Evolutionary conservation across 805 yeast species (phyloP).

Genomic region (Myxozyma melibiosi): DNA sequence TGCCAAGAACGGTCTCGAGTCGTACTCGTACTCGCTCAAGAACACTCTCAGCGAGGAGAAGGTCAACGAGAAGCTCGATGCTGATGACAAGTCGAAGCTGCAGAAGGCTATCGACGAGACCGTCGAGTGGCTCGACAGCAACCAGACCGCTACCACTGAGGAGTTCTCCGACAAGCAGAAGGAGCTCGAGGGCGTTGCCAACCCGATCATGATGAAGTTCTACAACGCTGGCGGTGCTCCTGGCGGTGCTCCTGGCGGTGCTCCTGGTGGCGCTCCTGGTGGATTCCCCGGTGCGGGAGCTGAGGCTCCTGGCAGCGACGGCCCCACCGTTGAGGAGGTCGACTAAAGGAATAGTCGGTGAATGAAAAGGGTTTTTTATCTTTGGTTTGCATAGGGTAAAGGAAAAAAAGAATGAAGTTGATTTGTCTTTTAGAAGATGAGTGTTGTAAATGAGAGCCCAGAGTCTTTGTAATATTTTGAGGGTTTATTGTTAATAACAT

Average conservation of each 20-base stretch:
- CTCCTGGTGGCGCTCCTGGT: constrained; percentile 64
- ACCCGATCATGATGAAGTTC: constrained; percentile 96
- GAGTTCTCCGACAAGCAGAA: constrained; percentile 91
- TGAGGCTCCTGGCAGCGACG: constrained; percentile 59
- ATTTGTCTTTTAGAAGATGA: too few relatives aligned
- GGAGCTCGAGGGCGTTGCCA: constrained; percentile 92
- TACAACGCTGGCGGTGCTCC: constrained; percentile 84
- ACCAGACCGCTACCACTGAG: constrained; percentile 89
- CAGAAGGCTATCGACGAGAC: constrained; percentile 82
- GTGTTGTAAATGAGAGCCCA: too few relatives aligned
- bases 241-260: constrained; percentile 66
- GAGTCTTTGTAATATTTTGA: constrained; percentile 4
- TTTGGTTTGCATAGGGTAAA: neutral
- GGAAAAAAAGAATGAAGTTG: neutral
- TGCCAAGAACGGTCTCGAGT: constrained; percentile 94
- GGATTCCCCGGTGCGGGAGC: constrained; percentile 58
- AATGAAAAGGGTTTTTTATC: too few relatives aligned
- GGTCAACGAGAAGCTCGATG: constrained; percentile 75
- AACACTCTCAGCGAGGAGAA: constrained; percentile 72
- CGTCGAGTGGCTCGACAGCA: constrained; percentile 87
- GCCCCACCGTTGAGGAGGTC: constrained; percentile 83
- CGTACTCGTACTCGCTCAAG: constrained; percentile 92
- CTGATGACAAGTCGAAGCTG: constrained; percentile 66
- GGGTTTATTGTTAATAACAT: constrained; percentile 1
- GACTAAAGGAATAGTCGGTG: constrained; percentile 49